Base-by-base conservation (phyloP, 2,329 filamentous ascomycete genomes). In the Cladophialophora psammophila region DNA sequence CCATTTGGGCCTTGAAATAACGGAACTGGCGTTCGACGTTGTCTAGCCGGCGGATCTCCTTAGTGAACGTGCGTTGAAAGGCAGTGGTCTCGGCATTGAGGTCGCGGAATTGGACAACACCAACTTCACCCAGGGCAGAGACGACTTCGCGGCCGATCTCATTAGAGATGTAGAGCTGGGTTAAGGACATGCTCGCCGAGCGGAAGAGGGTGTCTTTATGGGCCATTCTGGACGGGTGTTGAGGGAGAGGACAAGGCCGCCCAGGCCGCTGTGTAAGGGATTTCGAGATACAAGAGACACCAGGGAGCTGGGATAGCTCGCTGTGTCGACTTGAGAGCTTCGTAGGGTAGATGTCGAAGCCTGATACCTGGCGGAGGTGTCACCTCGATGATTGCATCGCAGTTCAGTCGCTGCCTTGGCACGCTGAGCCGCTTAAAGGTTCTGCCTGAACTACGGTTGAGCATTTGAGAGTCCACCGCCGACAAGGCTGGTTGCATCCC, bases 131-230 rank as follows among this genome's bases (percentile, higher is more conserved):
- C 72, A 99, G 85, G 64, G 94, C 94, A 78, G 94, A 97, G 71
- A 98, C 94, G 75, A 97, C 94, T 84, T 99, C 96, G 78, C 95
- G 90, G 75, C 95, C 94, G 75, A 99, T 98, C 86, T 99, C 95
- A 18, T 97, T 98, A 77, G 95, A 93, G 76, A 99, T 96, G 83
- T 98, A 99, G 77, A 99, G 91, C 89, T 99, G 95, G 77, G 96
- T 96, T 90, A 99, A 91, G 87, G 93, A 97, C 95, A 99, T 99
- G 82, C 97, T 92, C 92, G 93, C 92, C 79, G 95, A 99, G 87
- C 96, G 94, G 90, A 99, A 98, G 85, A 97, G 92, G 81, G 94
- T 97, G 84, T 98, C 93, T 83, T 92, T 84, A 61, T 79, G 82
- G 81, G 84, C 87, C 88, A 90, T 90, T 79, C 58, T 69, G 72